Conservation (phyloP, 805 yeast species). For the Saturnispora dispora region DNA sequence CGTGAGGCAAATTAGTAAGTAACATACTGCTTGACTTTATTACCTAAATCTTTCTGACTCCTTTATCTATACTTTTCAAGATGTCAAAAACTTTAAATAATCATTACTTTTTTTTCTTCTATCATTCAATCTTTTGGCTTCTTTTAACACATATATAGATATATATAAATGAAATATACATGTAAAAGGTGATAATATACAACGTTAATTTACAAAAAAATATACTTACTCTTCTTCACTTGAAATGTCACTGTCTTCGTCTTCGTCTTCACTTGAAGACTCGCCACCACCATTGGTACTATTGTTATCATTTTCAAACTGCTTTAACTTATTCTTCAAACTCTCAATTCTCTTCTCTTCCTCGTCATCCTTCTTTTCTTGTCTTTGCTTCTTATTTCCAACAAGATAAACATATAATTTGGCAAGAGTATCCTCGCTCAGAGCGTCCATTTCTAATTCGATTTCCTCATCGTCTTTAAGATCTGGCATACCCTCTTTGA, state of each 20-base stretch:
- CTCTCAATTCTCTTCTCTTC: slow-evolving; percentile 70
- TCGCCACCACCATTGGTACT: slow-evolving; percentile 39
- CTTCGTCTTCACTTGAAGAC: slow-evolving; percentile 60
- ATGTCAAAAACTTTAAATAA: no score
- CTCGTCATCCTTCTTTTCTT: slow-evolving; percentile 37
- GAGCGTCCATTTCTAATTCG: slow-evolving; percentile 89
- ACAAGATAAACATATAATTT: slow-evolving; percentile 80
- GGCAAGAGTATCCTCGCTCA: slow-evolving; percentile 74
- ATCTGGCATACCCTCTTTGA: slow-evolving; percentile 67
- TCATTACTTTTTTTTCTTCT: background rate
- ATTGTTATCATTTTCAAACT: slow-evolving; percentile 42
- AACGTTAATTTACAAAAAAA: slow-evolving; percentile 8
- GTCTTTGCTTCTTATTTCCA: slow-evolving; percentile 28
- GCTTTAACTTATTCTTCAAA: slow-evolving; percentile 66
- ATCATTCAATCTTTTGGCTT: background rate
- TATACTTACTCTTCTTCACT: slow-evolving; percentile 22
- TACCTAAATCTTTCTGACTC: no score
- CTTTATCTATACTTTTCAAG: no score
- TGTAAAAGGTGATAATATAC: slow-evolving; percentile 5
- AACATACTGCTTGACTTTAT: background rate
- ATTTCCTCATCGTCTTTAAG: slow-evolving; percentile 80
- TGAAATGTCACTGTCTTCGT: slow-evolving; percentile 28
- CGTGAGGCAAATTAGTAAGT: background rate
- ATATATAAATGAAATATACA: slow-evolving; percentile 1
- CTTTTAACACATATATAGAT: slow-evolving; percentile 1